These are phyloP conservation scores for Anastatica hierochuntica DNA, from an alignment of 345 rosid genomes.

Conservation along the genomic window DNA sequence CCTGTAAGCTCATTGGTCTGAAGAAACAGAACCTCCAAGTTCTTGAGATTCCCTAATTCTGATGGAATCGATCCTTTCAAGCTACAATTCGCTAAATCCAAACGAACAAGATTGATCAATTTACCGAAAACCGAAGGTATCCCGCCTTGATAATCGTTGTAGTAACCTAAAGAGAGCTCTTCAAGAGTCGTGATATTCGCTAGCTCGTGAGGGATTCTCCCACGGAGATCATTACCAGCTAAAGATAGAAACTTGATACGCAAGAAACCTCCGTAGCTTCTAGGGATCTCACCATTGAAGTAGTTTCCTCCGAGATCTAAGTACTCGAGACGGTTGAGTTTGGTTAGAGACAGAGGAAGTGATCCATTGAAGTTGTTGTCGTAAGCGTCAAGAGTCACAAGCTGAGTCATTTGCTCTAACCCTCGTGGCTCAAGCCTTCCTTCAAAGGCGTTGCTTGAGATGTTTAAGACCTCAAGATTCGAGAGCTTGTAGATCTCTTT, in stretches of 20 bases:
- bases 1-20: conserved; percentile 64
- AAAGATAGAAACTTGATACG: conserved; percentile 56
- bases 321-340: conserved; percentile 38
- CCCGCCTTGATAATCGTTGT: conserved; percentile 58
- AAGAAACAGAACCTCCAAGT: conserved; percentile 55
- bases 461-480: conserved; percentile 52
- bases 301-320: conserved; percentile 86
- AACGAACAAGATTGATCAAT: conserved; percentile 46
- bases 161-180: conserved; percentile 65
- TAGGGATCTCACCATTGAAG: conserved; percentile 64
- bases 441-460: conserved; percentile 56
- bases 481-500: conserved; percentile 26
- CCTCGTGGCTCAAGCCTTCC: conserved; percentile 45
- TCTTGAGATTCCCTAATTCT: conserved; percentile 55
- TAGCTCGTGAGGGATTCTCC: conserved; percentile 56
- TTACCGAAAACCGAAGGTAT: conserved; percentile 63
- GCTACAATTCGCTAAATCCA: conserved; percentile 72
- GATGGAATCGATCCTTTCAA: conserved; percentile 64
- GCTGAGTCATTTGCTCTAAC: conserved; percentile 37
- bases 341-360: conserved; percentile 42
- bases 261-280: conserved; percentile 43
- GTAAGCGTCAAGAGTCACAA: conserved; percentile 59
- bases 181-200: conserved; percentile 58
- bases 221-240: conserved; percentile 68
- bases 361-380: conserved; percentile 69